Evolutionary conservation across 78 protist species (phyloP).

Genomic region (slime mould (Dictyostelium discoideum)): DNA sequence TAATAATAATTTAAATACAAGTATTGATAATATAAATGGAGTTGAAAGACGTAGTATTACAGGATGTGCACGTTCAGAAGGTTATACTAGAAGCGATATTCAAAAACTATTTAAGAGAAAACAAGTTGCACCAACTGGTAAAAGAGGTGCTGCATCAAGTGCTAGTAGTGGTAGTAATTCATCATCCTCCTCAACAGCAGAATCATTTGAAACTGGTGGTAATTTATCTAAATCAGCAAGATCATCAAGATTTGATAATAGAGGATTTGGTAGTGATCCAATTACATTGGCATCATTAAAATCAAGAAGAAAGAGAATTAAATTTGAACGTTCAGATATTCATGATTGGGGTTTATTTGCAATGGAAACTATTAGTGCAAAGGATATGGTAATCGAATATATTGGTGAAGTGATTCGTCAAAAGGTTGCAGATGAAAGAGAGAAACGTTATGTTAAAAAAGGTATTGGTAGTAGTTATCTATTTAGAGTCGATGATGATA

Average conservation of each 20-base stretch:
- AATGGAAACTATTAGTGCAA: conserved; percentile 81
- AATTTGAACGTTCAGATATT: conserved; percentile 85
- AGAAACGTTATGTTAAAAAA: conserved; percentile 85
- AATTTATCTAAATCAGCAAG: conserved; percentile 28
- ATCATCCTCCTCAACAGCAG: neutral
- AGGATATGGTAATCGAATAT: conserved; percentile 97
- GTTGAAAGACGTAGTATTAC: neutral
- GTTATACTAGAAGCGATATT: neutral
- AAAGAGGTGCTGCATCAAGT: conserved; percentile 3
- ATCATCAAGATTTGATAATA: conserved; percentile 41
- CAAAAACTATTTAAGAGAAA: neutral
- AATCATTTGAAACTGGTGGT: neutral
- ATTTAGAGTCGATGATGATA: conserved; percentile 93
- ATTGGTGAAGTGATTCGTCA: conserved; percentile 96
- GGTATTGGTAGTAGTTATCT: conserved; percentile 95
- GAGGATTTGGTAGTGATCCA: conserved; percentile 22
- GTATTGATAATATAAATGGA: neutral
- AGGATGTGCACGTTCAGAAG: conserved; percentile 35
- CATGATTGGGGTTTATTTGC: conserved; percentile 95
- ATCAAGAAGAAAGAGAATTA: conserved; percentile 74
- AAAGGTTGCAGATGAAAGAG: conserved; percentile 92
- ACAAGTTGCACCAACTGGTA: conserved; percentile 2
- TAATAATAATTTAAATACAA: neutral
- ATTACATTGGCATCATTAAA: conserved; percentile 32
- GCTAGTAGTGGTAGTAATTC: neutral